phyloP scores from a whole-genome alignment of 2,329 filamentous ascomycete genomes.

The Onygenales sp. region DNA sequence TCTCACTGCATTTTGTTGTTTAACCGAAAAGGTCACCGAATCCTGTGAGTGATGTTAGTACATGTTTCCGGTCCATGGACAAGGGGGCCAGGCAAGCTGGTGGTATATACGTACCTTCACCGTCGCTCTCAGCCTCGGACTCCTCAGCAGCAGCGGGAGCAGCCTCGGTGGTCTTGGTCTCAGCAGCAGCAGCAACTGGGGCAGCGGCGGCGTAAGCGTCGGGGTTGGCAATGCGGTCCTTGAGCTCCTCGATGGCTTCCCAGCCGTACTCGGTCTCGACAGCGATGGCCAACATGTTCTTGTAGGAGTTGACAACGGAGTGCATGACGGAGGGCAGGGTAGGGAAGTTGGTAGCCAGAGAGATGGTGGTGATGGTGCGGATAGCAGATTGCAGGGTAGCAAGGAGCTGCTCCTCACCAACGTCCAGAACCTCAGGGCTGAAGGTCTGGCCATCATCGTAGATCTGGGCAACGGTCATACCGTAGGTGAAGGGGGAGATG shows the following conservation, averaged over 20 bases:
- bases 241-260: constrained; percentile 93
- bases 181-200: constrained; percentile 54
- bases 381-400: constrained; percentile 72
- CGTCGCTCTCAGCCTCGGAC: constrained; percentile 56
- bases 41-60: constrained; percentile 38
- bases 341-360: constrained; percentile 87
- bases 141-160: constrained; percentile 48
- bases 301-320: constrained; percentile 95
- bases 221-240: constrained; percentile 99
- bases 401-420: constrained; percentile 89
- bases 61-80: constrained; percentile 15
- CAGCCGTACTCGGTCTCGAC: constrained; percentile 85
- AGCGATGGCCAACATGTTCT: constrained; percentile 75
- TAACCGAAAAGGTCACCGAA: constrained; percentile 76
- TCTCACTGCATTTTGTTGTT: constrained; percentile 17
- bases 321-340: constrained; percentile 94
- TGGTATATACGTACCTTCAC: constrained; percentile 36
- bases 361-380: constrained; percentile 78
- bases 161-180: constrained; percentile 42
- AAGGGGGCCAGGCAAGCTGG: background rate
- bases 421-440: constrained; percentile 75
- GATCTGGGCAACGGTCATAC: constrained; percentile 91
- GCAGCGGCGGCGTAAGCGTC: constrained; percentile 85
- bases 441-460: constrained; percentile 97
- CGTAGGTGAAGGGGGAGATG: constrained; percentile 99